Conservation (phyloP, 306 rosid genomes). For the Quercus parvula region DNA sequence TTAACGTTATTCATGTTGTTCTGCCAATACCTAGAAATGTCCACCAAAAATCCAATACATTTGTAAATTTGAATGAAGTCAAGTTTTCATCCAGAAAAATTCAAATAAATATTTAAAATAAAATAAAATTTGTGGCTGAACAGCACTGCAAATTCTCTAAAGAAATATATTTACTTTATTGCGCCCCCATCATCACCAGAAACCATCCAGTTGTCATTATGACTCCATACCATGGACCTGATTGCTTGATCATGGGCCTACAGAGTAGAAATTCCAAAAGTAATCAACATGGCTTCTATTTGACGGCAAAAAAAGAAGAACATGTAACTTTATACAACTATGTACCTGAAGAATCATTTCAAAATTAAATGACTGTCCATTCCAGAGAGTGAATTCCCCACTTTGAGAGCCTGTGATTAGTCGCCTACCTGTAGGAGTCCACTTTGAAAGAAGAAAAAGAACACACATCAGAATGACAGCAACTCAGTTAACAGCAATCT, state of each 20-base stretch:
- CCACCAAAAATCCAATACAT: slow-evolving; percentile 20
- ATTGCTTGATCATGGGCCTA: slow-evolving; percentile 99
- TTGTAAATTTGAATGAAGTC: background rate
- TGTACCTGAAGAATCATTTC: slow-evolving; percentile 99
- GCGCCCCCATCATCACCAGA: slow-evolving; percentile 99
- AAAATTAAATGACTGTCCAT: slow-evolving; percentile 97
- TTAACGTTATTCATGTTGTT: slow-evolving; percentile 98
- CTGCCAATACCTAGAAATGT: slow-evolving; percentile 84
- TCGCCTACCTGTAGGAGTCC: slow-evolving; percentile 99
- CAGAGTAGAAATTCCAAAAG: slow-evolving; percentile 15
- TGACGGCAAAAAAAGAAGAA: background rate
- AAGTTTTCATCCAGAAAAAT: slow-evolving; percentile 9
- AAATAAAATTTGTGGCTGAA: background rate
- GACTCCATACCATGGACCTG: slow-evolving; percentile 99
- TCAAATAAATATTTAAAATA: background rate
- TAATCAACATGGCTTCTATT: slow-evolving; percentile 5
- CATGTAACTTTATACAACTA: background rate
- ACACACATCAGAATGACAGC: slow-evolving; percentile 19
- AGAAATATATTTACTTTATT: slow-evolving; percentile 64
- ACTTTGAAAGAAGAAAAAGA: slow-evolving; percentile 36
- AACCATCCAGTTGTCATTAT: slow-evolving; percentile 99
- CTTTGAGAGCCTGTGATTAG: slow-evolving; percentile 98
- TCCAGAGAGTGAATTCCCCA: slow-evolving; percentile 99
- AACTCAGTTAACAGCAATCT: slow-evolving; percentile 23
- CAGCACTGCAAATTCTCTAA: slow-evolving; percentile 14